Evolutionary conservation across 2,329 filamentous ascomycete genomes (phyloP), one percentile per base, ranked within the genome.

Genomic region (Epichloe aotearoae): DNA sequence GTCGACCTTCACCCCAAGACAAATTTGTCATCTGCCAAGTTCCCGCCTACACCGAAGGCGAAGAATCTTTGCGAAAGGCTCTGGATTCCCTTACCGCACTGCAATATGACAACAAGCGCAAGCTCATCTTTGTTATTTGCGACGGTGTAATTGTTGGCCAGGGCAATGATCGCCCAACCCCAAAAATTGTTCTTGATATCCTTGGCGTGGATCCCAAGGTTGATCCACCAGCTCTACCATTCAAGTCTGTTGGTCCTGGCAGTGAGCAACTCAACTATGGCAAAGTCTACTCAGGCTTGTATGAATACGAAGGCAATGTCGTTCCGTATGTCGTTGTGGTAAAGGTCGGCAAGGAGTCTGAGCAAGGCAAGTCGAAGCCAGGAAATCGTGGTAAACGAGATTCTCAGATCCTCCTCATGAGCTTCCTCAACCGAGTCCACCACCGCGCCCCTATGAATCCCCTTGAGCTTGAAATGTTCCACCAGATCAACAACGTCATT

Each of bases 21-120:
- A 98, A 97, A 65, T 98, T 98, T 61, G 90, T 98, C 59, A 97
- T 98, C 58, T 97, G 93, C 68, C 89, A 96, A 67, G 89, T 98
- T 34, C 93, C 93, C 10, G 93, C 93, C 5, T 98, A 98, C 64
- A 98, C 93, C 0, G 93, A 98, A 73, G 93, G 89, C 60, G 93
- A 98, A 73, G 93, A 98, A 61, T 91, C 90, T 4, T 73, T 98
- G 8, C 79, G 93, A 50, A 94, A 95, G 64, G 91, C 89, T 49
- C 76, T 98, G 2, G 93, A 98, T 65, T 97, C 93, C 1, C 76
- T 97, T 53, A 96, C 93, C 15, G 88, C 90, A 12, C 77, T 98
- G 15, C 85, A 95, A 58, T 98, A 98, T 60, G 93, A 98, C 69
- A 96, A 98, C 70, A 98, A 98, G 74, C 79, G 93, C 56, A 98